Conservation (phyloP, 1,284 basidiomycete species). For the Sporisorium sorghi region DNA sequence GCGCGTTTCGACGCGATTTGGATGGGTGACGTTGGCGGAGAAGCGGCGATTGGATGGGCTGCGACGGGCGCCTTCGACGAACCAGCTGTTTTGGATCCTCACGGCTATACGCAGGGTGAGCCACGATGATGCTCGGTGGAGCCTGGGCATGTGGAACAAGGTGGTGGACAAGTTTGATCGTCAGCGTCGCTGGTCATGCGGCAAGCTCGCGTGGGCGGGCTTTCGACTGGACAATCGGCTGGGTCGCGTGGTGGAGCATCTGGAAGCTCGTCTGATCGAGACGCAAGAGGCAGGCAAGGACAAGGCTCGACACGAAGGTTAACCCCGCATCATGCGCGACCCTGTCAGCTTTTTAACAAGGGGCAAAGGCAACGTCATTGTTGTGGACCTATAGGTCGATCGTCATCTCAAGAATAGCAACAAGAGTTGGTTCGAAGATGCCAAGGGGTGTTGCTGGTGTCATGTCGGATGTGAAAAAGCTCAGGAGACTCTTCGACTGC, state of each 20-base stretch:
- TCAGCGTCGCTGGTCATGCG: background rate
- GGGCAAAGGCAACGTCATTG: too few relatives aligned
- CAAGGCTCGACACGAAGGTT: too few relatives aligned
- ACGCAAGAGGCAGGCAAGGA: background rate
- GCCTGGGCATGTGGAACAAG: constrained; percentile 40
- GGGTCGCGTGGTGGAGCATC: constrained; percentile 29
- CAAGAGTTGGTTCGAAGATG: too few relatives aligned
- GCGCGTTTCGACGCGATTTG: constrained; percentile 20
- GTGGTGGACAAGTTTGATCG: constrained; percentile 35
- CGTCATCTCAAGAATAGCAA: too few relatives aligned
- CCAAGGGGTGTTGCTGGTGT: too few relatives aligned
- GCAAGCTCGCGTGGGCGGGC: constrained; percentile 15
- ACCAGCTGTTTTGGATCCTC: constrained; percentile 49
- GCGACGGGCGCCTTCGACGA: constrained; percentile 25
- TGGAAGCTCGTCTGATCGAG: constrained; percentile 19
- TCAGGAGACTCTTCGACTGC: too few relatives aligned
- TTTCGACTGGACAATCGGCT: constrained; percentile 36
- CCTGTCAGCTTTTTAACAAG: too few relatives aligned
- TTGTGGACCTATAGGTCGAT: too few relatives aligned
- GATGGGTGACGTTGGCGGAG: constrained; percentile 23
- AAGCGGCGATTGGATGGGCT: constrained; percentile 26
- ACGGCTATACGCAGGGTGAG: constrained; percentile 46
- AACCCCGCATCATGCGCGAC: too few relatives aligned
- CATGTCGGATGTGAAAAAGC: too few relatives aligned
- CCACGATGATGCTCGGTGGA: constrained; percentile 40